Evolutionary conservation across 805 yeast species (phyloP).

Genomic region (Candida montana): DNA sequence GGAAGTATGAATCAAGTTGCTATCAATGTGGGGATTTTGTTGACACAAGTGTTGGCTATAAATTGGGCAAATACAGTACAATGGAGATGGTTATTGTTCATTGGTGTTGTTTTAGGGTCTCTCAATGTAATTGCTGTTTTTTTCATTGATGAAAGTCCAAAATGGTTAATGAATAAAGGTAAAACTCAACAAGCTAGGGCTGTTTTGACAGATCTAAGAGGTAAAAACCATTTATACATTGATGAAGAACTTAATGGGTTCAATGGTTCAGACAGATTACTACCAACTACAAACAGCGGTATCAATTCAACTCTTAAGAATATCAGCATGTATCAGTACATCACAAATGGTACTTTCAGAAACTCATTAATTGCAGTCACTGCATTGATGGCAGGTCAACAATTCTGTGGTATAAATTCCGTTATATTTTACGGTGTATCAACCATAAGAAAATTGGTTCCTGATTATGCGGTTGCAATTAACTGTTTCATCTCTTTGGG

Average conservation of each 20-base stretch:
- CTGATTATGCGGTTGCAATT: conserved; percentile 62
- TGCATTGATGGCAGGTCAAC: conserved; percentile 77
- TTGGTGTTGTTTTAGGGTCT: conserved; percentile 52
- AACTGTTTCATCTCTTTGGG: conserved; percentile 73
- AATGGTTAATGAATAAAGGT: conserved; percentile 64
- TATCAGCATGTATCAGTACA: conserved; percentile 37
- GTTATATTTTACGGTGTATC: conserved; percentile 91
- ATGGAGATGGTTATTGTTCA: conserved; percentile 72
- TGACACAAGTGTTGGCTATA: conserved; percentile 73
- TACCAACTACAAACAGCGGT: conserved; percentile 1
- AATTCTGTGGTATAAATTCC: conserved; percentile 88
- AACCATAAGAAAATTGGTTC: conserved; percentile 66
- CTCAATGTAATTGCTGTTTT: conserved; percentile 40
- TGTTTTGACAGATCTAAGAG: conserved; percentile 32
- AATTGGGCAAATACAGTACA: conserved; percentile 54
- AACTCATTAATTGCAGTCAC: conserved; percentile 64
- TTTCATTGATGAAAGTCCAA: conserved; percentile 69
- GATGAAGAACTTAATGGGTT: conserved; percentile 13
- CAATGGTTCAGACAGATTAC: conserved; percentile 5
- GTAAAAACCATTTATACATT: conserved; percentile 19
- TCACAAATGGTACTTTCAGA: conserved; percentile 44
- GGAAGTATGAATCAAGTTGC: conserved; percentile 90
- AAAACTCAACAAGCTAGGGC: conserved; percentile 36
- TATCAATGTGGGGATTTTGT: conserved; percentile 77
- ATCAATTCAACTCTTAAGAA: background rate